Conservation (phyloP, 805 yeast species). For the Starmerella apis region DNA sequence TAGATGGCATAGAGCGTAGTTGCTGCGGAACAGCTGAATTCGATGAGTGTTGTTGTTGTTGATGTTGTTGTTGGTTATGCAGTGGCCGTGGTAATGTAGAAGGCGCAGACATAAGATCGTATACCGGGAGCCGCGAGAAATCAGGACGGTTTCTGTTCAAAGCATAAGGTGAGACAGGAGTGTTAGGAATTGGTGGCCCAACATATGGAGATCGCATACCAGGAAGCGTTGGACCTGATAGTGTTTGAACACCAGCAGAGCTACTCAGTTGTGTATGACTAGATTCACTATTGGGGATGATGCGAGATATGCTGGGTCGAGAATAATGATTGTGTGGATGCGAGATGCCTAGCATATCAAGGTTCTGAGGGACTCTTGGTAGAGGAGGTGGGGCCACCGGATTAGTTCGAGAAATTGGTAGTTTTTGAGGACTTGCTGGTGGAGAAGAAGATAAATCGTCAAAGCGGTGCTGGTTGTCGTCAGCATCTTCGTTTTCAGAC, state of each 20-base stretch:
- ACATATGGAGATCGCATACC: slow-evolving; percentile 5
- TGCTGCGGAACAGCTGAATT: slow-evolving; percentile 1
- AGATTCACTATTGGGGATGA: slow-evolving; percentile 1
- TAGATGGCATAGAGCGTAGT: neutral
- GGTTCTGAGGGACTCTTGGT: neutral
- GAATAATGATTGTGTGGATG: slow-evolving; percentile 11
- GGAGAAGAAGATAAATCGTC: slow-evolving; percentile 26
- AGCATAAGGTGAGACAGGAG: neutral
- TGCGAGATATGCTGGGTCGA: slow-evolving; percentile 12
- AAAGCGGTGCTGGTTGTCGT: neutral
- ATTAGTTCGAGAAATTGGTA: neutral
- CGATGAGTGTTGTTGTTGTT: neutral
- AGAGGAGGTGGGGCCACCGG: neutral
- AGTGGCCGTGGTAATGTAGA: neutral
- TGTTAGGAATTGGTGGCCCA: neutral
- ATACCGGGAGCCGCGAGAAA: neutral
- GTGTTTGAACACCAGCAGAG: neutral
- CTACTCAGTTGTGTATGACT: neutral
- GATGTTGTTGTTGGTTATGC: neutral
- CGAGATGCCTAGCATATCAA: slow-evolving; percentile 22
- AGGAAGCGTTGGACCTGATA: neutral
- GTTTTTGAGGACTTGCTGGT: slow-evolving; percentile 21
- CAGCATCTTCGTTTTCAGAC: neutral
- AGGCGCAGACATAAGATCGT: neutral
- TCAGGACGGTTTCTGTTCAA: neutral